Evolutionary conservation across 345 rosid genomes (phyloP).

Genomic region (Citrus cavaleriei): DNA sequence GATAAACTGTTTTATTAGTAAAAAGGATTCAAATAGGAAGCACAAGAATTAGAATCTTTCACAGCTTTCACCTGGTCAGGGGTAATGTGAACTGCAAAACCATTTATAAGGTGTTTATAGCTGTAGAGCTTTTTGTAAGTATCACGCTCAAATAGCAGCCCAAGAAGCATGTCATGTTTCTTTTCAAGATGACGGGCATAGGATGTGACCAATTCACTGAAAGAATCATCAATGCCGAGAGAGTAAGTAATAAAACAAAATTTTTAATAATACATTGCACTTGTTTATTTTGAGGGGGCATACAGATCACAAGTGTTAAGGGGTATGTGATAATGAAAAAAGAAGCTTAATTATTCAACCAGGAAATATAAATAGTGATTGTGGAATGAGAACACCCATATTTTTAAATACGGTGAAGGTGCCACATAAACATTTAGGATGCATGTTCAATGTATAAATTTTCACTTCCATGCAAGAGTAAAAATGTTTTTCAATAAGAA

Average conservation of each 20-base stretch:
- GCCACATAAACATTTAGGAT: not conserved
- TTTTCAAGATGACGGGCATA: constrained; percentile 84
- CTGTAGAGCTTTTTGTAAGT: constrained; percentile 88
- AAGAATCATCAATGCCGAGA: constrained; percentile 8
- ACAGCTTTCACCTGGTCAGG: constrained; percentile 79
- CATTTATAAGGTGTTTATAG: constrained; percentile 92
- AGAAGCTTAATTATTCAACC: not conserved
- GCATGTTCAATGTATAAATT: not conserved
- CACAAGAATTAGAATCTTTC: not conserved
- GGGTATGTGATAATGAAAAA: not conserved
- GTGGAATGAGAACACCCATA: not conserved
- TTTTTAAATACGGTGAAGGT: not conserved
- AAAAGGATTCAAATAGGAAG: not conserved
- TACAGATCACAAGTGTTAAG: constrained; percentile 1
- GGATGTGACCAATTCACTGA: constrained; percentile 77
- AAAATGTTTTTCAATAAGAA: not conserved
- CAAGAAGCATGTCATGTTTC: constrained; percentile 93
- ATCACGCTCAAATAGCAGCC: constrained; percentile 67
- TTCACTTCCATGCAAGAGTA: not conserved
- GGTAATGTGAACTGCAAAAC: constrained; percentile 82
- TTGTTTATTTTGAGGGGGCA: not conserved
- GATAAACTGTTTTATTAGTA: not conserved
- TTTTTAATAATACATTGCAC: not conserved
- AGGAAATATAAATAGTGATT: not conserved
- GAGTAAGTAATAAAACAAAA: not conserved